Evolutionary conservation across 208 protist species (phyloP).

Genomic region (Naegleria lovaniensis): DNA sequence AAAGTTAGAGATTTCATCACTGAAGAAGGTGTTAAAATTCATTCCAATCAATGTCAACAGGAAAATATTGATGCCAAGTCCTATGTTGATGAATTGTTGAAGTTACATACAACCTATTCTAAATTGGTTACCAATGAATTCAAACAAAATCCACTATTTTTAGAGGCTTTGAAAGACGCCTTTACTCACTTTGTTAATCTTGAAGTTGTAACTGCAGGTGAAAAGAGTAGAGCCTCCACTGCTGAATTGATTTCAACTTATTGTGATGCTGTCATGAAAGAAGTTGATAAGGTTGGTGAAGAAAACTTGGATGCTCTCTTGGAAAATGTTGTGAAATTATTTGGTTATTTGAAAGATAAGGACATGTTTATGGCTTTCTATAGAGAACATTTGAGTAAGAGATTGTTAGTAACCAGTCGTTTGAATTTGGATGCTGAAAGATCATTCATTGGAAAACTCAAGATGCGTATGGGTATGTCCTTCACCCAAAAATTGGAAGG

Average conservation of each 20-base stretch:
- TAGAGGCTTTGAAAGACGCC: conserved; percentile 4
- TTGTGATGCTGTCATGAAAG: conserved; percentile 19
- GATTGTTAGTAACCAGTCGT: conserved; percentile 54
- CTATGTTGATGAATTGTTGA: not conserved
- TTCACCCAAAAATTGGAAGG: conserved; percentile 73
- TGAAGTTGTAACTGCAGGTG: not conserved
- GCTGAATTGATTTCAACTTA: conserved; percentile 22
- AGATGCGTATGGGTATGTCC: conserved; percentile 59
- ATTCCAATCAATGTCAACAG: not conserved
- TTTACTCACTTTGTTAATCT: conserved; percentile 8
- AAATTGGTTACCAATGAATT: not conserved
- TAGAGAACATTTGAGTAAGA: conserved; percentile 72
- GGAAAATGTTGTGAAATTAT: conserved; percentile 59
- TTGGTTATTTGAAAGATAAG: conserved; percentile 65
- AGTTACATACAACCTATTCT: not conserved
- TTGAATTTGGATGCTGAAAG: conserved; percentile 64
- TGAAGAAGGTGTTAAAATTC: conserved; percentile 18
- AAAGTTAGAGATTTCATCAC: conserved; percentile 13
- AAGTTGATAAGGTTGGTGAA: conserved; percentile 38
- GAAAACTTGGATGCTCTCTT: conserved; percentile 59
- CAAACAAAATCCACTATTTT: not conserved
- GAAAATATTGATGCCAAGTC: not conserved
- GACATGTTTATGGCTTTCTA: conserved; percentile 80
- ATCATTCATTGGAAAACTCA: conserved; percentile 67
- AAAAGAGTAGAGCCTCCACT: not conserved